Evolutionary conservation across 2,329 filamentous ascomycete genomes (phyloP), one percentile per base, ranked within the genome.

Genomic region (Alternaria metachromatica): DNA sequence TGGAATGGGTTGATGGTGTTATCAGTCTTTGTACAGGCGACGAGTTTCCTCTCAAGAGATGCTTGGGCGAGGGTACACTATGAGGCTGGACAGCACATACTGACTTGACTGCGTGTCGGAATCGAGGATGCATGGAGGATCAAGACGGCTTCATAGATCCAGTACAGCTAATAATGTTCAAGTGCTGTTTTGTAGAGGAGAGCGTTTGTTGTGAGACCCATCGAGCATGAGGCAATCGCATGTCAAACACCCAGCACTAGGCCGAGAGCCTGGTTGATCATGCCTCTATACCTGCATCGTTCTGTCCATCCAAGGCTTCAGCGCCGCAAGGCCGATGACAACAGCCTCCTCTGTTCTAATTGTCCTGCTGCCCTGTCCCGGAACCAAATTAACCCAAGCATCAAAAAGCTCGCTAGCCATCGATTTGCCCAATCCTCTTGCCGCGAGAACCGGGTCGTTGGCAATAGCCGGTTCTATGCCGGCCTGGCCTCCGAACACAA

Each of bases 311-410:
- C 77, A 80, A 28, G 71, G 84, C 74, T 89, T 87, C 75, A 96
- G 75, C 2, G 88, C 88, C 73, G 90, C 90, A 76, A 96, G 78
- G 0, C 89, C 92, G 75, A 96, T 87, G 82, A 91, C 92, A 18
- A 96, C 81, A 1, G 93, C 92, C 81, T 97, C 93, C 72, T 96
- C 93, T 0, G 93, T 96, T 65, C 92, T 84, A 65, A 97, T 95
- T 1, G 90, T 93, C 72, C 93, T 85, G 76, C 92, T 95, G 1
- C 92, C 93, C 78, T 96, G 93, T 1, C 89, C 88, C 4, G 92
- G 92, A 67, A 94, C 84, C 48, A 96, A 85, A 78, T 97, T 92
- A 18, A 96, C 85, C 92, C 92, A 96, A 70, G 90, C 86, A 79
- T 97, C 93, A 76, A 97, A 97, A 55, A 95, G 77, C 68, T 92